These are phyloP conservation scores for Heterobasidion occidentale DNA, from an alignment of 1,284 basidiomycete species.

Conservation along the genomic window DNA sequence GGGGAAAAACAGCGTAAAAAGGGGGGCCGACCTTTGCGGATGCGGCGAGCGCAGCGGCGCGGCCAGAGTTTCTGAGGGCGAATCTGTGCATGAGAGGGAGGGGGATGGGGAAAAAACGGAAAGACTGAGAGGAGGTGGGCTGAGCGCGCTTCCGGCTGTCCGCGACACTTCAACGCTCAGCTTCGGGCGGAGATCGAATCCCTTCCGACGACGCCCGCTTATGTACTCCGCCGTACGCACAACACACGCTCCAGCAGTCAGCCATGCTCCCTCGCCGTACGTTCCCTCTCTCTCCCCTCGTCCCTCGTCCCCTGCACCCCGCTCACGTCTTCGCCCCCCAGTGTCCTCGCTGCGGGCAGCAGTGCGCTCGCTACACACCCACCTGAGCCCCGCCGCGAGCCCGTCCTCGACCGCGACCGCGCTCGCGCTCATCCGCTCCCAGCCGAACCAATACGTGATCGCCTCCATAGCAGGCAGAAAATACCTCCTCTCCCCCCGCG, in stretches of 20 bases:
- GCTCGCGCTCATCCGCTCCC: constrained; percentile 65
- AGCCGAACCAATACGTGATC: constrained; percentile 83
- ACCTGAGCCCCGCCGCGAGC: constrained; percentile 8
- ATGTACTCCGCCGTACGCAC: too few species aligned
- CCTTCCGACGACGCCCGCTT: not conserved
- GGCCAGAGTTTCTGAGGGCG: constrained; percentile 79
- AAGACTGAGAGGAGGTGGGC: constrained; percentile 26
- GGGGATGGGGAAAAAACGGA: constrained; percentile 21
- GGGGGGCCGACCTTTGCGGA: constrained; percentile 47
- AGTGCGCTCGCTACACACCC: constrained; percentile 22
- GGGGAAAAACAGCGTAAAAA: constrained; percentile 11
- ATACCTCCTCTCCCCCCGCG: constrained; percentile 84
- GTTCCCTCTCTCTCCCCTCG: constrained; percentile 4
- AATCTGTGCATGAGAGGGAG: constrained; percentile 75
- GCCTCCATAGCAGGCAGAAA: constrained; percentile 84
- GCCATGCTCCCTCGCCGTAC: constrained; percentile 21
- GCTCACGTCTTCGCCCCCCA: constrained; percentile 1
- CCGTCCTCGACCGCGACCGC: constrained; percentile 35
- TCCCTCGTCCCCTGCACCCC: not conserved
- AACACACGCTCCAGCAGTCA: constrained; percentile 1
- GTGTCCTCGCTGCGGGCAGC: constrained; percentile 10
- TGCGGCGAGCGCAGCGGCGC: constrained; percentile 64
- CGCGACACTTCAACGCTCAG: constrained; percentile 6
- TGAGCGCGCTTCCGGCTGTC: constrained; percentile 10
- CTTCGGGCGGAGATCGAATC: constrained; percentile 2